phyloP scores from a whole-genome alignment of 371 early-diverging fungal genomes.

The Cokeromyces recurvatus region DNA sequence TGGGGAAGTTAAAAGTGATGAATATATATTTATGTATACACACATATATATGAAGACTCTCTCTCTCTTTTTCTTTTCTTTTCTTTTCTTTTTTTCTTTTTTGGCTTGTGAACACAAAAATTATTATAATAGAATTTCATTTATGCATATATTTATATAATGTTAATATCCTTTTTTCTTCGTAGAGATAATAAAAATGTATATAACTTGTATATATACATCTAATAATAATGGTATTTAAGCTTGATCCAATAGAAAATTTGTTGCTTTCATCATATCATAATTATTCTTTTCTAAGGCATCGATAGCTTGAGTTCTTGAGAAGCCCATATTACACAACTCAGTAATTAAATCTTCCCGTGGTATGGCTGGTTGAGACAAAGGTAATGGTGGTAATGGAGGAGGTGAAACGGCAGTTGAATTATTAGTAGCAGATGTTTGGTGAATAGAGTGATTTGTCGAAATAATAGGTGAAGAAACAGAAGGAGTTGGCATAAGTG shows the following conservation, averaged over 20 bases:
- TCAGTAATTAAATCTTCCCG: conserved; percentile 33
- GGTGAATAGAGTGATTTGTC: background rate
- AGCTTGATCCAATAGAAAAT: conserved; percentile 70
- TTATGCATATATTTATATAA: too few relatives aligned
- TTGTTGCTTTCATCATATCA: conserved; percentile 74
- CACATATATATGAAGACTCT: background rate
- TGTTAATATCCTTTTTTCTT: too few relatives aligned
- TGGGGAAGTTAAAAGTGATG: conserved; percentile 50
- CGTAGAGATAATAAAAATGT: too few relatives aligned
- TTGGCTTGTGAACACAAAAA: too few relatives aligned
- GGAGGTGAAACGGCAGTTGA: background rate
- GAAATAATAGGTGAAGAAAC: conserved; percentile 13
- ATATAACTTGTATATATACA: too few relatives aligned
- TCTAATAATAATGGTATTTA: too few relatives aligned
- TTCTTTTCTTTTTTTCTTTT: too few relatives aligned
- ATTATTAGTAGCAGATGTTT: background rate
- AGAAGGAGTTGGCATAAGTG: conserved; percentile 10
- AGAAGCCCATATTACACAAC: conserved; percentile 76
- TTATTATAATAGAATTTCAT: too few relatives aligned
- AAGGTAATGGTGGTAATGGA: conserved; percentile 10
- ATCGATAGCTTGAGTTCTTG: conserved; percentile 66
- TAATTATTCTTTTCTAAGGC: conserved; percentile 78
- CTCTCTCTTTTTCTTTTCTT: too few relatives aligned
- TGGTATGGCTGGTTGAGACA: conserved; percentile 5
- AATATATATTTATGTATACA: background rate